Conservation (phyloP, 176 grass and related monocot species). For the Otatea glauca region DNA sequence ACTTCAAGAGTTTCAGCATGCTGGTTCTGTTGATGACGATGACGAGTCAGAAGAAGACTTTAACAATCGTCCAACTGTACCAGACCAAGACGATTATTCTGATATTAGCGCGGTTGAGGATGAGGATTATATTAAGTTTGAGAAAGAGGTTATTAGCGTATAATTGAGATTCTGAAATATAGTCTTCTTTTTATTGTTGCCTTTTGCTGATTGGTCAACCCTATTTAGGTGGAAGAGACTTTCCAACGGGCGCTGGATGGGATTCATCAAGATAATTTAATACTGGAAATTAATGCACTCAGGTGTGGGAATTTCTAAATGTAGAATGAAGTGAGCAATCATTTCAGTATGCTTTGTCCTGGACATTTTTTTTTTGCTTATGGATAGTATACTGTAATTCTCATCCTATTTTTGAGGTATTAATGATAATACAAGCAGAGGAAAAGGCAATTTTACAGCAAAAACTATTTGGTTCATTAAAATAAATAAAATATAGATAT, state of each 20-base stretch:
- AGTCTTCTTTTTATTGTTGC: constrained; percentile 16
- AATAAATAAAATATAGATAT: not conserved
- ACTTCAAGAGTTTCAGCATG: constrained; percentile 62
- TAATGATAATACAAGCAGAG: constrained; percentile 12
- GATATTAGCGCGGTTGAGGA: constrained; percentile 42
- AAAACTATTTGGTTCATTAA: not conserved
- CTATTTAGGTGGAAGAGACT: constrained; percentile 91
- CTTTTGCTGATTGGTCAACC: constrained; percentile 29
- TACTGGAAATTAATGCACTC: constrained; percentile 91
- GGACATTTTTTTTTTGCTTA: not conserved
- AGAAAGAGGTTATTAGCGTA: constrained; percentile 71
- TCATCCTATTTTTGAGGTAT: not conserved
- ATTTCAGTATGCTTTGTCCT: constrained; percentile 13
- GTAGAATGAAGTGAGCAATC: not conserved
- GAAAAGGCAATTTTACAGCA: not conserved
- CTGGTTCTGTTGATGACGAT: constrained; percentile 40
- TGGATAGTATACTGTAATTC: not conserved
- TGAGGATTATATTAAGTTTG: constrained; percentile 85
- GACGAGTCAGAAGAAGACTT: constrained; percentile 58
- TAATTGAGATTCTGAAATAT: constrained; percentile 7
- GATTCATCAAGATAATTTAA: constrained; percentile 77
- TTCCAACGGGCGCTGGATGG: constrained; percentile 77
- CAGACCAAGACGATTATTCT: constrained; percentile 51
- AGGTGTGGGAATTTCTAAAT: constrained; percentile 41
- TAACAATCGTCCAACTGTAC: constrained; percentile 31